A percentile compares a stretch with the other conserved stretches of the same genome.
Conservation (phyloP, 768 basidiomycete species). For the Suillus cothurnatus region DNA sequence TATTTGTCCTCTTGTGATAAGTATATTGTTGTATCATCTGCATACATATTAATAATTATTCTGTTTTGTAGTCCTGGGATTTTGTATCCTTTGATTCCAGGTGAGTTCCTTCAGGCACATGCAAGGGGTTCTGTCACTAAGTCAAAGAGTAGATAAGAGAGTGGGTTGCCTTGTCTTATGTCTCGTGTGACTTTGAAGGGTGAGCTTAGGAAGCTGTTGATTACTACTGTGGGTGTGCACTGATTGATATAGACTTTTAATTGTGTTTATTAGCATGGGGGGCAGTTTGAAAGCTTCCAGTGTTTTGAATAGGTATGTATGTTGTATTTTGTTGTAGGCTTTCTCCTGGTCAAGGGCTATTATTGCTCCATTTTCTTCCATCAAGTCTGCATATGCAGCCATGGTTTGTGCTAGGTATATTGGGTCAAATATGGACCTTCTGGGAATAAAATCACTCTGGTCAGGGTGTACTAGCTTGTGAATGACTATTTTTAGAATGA, state of each 20-base stretch:
- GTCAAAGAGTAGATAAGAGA: neutral
- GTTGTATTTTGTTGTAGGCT: constrained; percentile 11
- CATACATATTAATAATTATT: neutral
- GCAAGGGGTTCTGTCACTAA: fast-evolving
- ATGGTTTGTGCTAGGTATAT: constrained; percentile 30
- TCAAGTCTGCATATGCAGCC: constrained; percentile 23
- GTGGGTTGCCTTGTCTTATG: neutral
- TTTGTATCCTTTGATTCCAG: neutral
- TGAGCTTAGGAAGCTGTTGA: fast-evolving
- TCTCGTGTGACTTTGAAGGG: neutral
- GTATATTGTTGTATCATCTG: constrained; percentile 10
- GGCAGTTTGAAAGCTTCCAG: constrained; percentile 30
- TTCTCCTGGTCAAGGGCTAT: constrained; percentile 38
- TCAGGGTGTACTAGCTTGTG: constrained; percentile 30
- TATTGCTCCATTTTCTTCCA: constrained; percentile 29
- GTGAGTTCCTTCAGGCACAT: constrained; percentile 25
- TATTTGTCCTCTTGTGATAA: constrained; percentile 13
- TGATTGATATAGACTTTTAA: neutral
- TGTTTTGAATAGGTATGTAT: constrained; percentile 32
- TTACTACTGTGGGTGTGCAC: neutral
- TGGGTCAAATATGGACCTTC: constrained; percentile 34
- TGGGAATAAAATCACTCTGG: constrained; percentile 43
- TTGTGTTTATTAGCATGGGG: constrained; percentile 26
- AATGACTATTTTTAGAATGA: no score
- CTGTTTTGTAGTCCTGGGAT: fast-evolving